Conservation (phyloP, 257 asterid species). For the Marsdenia floribunda region DNA sequence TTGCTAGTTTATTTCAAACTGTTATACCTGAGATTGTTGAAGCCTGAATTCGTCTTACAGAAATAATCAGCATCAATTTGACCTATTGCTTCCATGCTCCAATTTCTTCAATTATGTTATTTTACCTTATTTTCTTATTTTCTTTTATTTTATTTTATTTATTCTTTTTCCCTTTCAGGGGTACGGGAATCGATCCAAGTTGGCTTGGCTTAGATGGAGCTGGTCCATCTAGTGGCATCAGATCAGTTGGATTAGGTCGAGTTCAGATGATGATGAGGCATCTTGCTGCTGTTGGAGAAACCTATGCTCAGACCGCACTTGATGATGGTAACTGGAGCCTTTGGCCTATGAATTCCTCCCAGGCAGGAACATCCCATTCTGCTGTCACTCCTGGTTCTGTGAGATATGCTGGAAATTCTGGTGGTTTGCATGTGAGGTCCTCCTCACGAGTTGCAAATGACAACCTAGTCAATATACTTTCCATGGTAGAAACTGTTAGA, state of each 20-base stretch:
- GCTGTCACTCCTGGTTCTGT: conserved; percentile 34
- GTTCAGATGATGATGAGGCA: conserved; percentile 94
- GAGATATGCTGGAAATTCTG: conserved; percentile 33
- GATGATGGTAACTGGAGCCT: conserved; percentile 74
- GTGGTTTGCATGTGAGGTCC: conserved; percentile 48
- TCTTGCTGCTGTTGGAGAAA: conserved; percentile 87
- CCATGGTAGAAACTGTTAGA: conserved; percentile 76
- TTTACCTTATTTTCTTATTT: neutral
- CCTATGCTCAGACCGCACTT: conserved; percentile 65
- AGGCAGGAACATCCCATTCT: conserved; percentile 64
- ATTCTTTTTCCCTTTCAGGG: conserved; percentile 30
- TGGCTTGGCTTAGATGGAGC: conserved; percentile 76
- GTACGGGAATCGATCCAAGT: conserved; percentile 51
- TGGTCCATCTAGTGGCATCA: conserved; percentile 47
- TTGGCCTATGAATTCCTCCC: conserved; percentile 60
- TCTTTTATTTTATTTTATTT: no score
- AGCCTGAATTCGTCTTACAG: neutral
- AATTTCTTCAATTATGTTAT: neutral
- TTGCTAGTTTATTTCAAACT: neutral
- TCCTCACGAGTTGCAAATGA: conserved; percentile 35
- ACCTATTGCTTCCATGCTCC: neutral
- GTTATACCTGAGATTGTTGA: neutral
- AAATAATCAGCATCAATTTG: neutral
- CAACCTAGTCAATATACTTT: conserved; percentile 45
- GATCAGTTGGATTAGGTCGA: conserved; percentile 52